These are phyloP conservation scores for Haplosporangium sp. DNA, from an alignment of 371 early-diverging fungal genomes.

Conservation along the genomic window DNA sequence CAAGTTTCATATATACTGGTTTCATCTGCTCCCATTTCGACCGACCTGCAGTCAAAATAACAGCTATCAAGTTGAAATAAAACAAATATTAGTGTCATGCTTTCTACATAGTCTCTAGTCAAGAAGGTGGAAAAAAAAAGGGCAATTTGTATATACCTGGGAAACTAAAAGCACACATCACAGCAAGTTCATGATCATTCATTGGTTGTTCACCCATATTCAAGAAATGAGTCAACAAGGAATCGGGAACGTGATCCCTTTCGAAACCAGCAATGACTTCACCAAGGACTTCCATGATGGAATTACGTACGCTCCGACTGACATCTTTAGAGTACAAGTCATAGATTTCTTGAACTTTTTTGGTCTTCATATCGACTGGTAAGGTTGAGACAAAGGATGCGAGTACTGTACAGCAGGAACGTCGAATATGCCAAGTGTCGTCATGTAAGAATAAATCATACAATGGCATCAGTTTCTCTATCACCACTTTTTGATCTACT, in stretches of 20 bases:
- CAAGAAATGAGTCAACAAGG: slow-evolving; percentile 54
- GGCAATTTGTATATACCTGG: slow-evolving; percentile 51
- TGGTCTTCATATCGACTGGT: slow-evolving; percentile 57
- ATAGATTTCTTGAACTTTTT: slow-evolving; percentile 59
- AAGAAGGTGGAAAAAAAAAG: slow-evolving; percentile 1
- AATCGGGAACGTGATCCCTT: slow-evolving; percentile 61
- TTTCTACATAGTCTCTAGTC: too few relatives aligned
- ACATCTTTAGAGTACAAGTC: slow-evolving; percentile 65
- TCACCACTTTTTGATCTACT: slow-evolving; percentile 57
- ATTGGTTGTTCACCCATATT: slow-evolving; percentile 50
- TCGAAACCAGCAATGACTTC: slow-evolving; percentile 67
- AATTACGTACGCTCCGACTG: slow-evolving; percentile 69
- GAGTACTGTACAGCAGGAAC: slow-evolving; percentile 66
- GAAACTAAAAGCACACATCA: slow-evolving; percentile 72
- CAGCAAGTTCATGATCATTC: slow-evolving; percentile 66
- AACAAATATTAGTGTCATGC: too few relatives aligned
- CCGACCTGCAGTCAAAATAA: slow-evolving; percentile 71
- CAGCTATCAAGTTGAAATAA: slow-evolving; percentile 44
- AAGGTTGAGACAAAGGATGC: slow-evolving; percentile 62
- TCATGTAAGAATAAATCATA: slow-evolving; percentile 63
- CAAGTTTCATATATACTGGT: slow-evolving; percentile 49
- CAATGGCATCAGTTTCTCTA: slow-evolving; percentile 64
- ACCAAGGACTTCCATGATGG: slow-evolving; percentile 69
- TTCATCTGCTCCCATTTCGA: slow-evolving; percentile 62
- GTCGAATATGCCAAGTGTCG: slow-evolving; percentile 72